A percentile compares a stretch with the other conserved stretches of the same genome.
Evolutionary conservation across 495 filamentous ascomycete genomes (phyloP).

Genomic region (Lepraria neglecta): DNA sequence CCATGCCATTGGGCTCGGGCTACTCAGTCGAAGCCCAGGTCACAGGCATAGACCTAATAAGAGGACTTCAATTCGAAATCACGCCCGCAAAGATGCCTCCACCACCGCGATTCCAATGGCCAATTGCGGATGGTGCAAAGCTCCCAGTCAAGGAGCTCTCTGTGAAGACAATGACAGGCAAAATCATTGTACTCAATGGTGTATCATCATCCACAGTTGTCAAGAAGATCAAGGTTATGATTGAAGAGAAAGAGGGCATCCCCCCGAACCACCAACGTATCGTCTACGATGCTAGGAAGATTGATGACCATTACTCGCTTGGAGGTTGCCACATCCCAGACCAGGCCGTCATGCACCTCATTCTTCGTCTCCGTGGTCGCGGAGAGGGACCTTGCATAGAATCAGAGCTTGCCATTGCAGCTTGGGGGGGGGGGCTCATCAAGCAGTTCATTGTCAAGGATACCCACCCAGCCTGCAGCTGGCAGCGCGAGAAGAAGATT

Average conservation of each 20-base stretch:
- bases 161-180: slow-evolving; percentile 31
- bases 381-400: slow-evolving; percentile 1
- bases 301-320: background rate
- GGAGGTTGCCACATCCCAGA: slow-evolving; percentile 9
- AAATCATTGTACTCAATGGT: slow-evolving; percentile 18
- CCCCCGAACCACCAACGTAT: slow-evolving; percentile 27
- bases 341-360: slow-evolving; percentile 7
- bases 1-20: slow-evolving; percentile 33
- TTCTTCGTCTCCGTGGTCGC: slow-evolving; percentile 18
- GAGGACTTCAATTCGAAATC: slow-evolving; percentile 45
- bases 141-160: slow-evolving; percentile 5
- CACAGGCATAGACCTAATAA: slow-evolving; percentile 37
- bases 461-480: too few species aligned
- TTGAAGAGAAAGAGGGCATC: slow-evolving; percentile 29
- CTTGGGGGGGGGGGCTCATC: too few species aligned
- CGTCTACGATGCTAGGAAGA: slow-evolving; percentile 18
- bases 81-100: slow-evolving; percentile 29
- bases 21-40: slow-evolving; percentile 47
- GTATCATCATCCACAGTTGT: slow-evolving; percentile 18
- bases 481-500: too few species aligned
- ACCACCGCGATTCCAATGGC: background rate
- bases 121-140: background rate
- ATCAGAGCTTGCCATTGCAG: background rate
- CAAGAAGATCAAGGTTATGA: slow-evolving; percentile 27
- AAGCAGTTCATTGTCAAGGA: too few species aligned